Base-by-base conservation (phyloP, 148 eudicot genomes). In the Linanthus parryae region DNA sequence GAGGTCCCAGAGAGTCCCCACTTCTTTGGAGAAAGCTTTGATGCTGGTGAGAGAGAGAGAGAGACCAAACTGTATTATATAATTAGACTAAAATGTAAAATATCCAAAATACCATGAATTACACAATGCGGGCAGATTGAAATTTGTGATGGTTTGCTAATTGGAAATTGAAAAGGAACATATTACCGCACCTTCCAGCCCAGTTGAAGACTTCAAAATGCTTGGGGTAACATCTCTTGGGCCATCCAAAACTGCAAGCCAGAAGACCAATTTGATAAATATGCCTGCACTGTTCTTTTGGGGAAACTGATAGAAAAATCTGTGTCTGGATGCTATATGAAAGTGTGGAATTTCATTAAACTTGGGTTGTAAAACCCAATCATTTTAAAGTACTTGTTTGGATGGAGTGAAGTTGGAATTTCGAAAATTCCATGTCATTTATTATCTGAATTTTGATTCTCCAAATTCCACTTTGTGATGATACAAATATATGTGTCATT, bases 11-110 rank as follows among this genome's bases (percentile, higher is more conserved):
- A 76, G 55, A 83, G 64, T 57, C 98, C 95, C 98, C 98, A 86
- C 65, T 91, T 86, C 71, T 86, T 86, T 10, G 98, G 95, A 57
- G 98, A 74, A 56, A 86, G 84, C 65, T 91, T 91, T 31, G 89
- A 68, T 40, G 67, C 98, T 91, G 73, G 47, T 19, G 38, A 40
- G 23, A 31, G 19, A 33, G n/a, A 54, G 20, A 21, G 29, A 28
- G 30, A 44, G 26, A 45, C 51, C 16, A 51, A 19, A 40, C 10
- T 54, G 52, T 9, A 28, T n/a, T 42, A 26, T 45, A 29, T 30
- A 35, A 13, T 43, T 45, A 44, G 42, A 19, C 49, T 17, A 19
- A 9, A 42, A 35, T 31, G 7, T 7, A 16, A 20, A n/a, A n/a
- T n/a, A 19, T 7, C 5, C 18, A 17, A 24, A 17, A n/a, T 28